Percentiles rank a stretch among this genome's conserved stretches.
phyloP scores from a whole-genome alignment of 208 protist genomes.

The Crithidia acanthocephali region DNA sequence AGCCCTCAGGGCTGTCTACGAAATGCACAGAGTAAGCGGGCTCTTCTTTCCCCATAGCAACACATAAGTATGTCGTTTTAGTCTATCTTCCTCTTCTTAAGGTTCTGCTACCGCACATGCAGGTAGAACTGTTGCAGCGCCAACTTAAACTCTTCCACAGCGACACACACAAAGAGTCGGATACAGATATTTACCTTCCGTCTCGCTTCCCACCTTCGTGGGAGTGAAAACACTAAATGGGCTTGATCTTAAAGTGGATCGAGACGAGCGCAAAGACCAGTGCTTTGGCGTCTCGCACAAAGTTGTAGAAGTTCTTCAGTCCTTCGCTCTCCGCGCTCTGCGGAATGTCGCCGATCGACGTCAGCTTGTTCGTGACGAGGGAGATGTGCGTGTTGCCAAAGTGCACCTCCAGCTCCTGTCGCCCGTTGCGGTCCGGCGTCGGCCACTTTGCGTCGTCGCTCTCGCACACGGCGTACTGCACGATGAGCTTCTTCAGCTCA shows the following conservation, averaged over 20 bases:
- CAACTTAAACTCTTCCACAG: too few species aligned
- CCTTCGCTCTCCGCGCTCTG: slow-evolving; percentile 46
- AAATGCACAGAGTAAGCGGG: too few species aligned
- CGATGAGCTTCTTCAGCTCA: slow-evolving; percentile 75
- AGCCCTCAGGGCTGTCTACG: too few species aligned
- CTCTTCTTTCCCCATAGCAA: too few species aligned
- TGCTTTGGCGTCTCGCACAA: slow-evolving; percentile 81
- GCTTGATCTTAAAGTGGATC: slow-evolving; percentile 91
- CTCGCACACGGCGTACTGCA: slow-evolving; percentile 66
- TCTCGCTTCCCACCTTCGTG: too few species aligned
- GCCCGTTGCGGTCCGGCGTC: slow-evolving; percentile 82
- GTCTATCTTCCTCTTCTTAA: too few species aligned
- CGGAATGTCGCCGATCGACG: slow-evolving; percentile 77
- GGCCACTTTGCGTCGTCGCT: slow-evolving; percentile 87
- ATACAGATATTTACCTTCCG: too few species aligned
- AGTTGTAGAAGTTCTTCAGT: slow-evolving; percentile 79
- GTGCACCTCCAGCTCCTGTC: slow-evolving; percentile 89
- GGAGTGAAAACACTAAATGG: too few species aligned
- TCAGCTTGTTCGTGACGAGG: slow-evolving; percentile 89
- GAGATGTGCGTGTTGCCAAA: slow-evolving; percentile 89
- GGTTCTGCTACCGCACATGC: too few species aligned
- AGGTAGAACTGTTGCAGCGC: too few species aligned
- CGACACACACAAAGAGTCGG: too few species aligned
- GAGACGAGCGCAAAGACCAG: slow-evolving; percentile 84
- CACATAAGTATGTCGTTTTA: too few species aligned